Conservation (phyloP, 1,139 yeast genomes). For the Sugiyamaella novakii region DNA sequence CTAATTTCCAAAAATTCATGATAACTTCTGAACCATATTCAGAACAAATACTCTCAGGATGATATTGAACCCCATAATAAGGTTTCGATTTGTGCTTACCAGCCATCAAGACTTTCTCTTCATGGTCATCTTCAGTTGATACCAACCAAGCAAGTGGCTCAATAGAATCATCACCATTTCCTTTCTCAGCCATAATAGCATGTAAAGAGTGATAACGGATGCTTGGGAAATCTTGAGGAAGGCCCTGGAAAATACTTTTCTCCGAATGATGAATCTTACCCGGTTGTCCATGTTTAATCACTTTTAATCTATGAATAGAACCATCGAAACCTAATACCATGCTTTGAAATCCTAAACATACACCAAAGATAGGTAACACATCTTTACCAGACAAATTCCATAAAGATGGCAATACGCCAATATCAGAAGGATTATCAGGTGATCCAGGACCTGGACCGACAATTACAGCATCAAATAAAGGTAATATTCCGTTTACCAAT, state of each 20-base stretch:
- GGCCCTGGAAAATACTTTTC: conserved; percentile 46
- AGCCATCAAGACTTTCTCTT: conserved; percentile 68
- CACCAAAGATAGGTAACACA: conserved; percentile 76
- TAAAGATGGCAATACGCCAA: conserved; percentile 71
- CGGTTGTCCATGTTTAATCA: conserved; percentile 85
- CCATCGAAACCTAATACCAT: conserved; percentile 71
- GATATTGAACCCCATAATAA: conserved; percentile 93
- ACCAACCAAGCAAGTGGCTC: conserved; percentile 31
- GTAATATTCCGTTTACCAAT: conserved; percentile 44
- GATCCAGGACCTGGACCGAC: conserved; percentile 99
- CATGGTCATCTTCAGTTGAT: conserved; percentile 25
- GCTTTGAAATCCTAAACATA: conserved; percentile 91
- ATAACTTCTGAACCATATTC: conserved; percentile 61
- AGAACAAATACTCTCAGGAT: conserved; percentile 94
- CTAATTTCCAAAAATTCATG: conserved; percentile 61
- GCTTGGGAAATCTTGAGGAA: conserved; percentile 54
- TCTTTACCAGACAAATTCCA: conserved; percentile 39
- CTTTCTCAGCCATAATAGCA: conserved; percentile 43
- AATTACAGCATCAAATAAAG: conserved; percentile 71
- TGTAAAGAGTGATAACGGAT: conserved; percentile 89
- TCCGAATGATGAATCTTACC: conserved; percentile 50
- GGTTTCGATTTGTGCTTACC: conserved; percentile 64
- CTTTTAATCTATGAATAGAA: conserved; percentile 52
- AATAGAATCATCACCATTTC: conserved; percentile 29
- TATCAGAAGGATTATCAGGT: conserved; percentile 64